Percentiles rank a stretch among this genome's conserved stretches.
Conservation (phyloP, 768 basidiomycete genomes). For the Thelephora aurantiotincta region DNA sequence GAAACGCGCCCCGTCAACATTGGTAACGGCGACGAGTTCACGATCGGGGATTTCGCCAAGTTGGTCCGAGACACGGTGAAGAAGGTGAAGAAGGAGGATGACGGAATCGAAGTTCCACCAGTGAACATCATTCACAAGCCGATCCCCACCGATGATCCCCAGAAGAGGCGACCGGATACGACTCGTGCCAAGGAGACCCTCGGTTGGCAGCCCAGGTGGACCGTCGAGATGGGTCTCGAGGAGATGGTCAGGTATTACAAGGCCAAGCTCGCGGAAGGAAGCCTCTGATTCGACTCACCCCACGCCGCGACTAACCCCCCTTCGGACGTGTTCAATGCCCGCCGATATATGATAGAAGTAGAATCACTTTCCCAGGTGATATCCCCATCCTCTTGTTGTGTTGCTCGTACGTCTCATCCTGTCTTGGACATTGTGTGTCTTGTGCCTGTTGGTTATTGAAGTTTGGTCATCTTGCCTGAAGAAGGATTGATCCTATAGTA, state of each 20-base stretch:
- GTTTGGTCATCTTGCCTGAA: no score
- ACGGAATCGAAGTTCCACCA: constrained; percentile 31
- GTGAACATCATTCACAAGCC: constrained; percentile 65
- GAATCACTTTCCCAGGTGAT: no score
- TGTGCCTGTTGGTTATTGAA: no score
- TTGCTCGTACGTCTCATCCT: no score
- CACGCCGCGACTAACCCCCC: no score
- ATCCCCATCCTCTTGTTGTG: no score
- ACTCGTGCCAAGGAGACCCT: constrained; percentile 75
- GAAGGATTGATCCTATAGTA: no score
- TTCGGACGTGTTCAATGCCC: no score
- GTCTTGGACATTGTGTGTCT: no score
- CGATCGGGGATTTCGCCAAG: constrained; percentile 87
- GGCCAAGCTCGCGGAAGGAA: constrained; percentile 77
- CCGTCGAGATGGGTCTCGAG: constrained; percentile 83
- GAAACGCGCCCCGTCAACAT: constrained; percentile 95
- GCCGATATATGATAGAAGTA: background rate
- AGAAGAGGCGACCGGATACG: constrained; percentile 88
- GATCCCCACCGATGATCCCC: constrained; percentile 88
- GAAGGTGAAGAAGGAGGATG: constrained; percentile 82
- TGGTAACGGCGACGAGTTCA: constrained; percentile 91
- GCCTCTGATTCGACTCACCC: constrained; percentile 41
- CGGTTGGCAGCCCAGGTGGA: constrained; percentile 89
- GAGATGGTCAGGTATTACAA: constrained; percentile 95
- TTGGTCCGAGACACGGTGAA: constrained; percentile 87